Evolutionary conservation across 2,329 filamentous ascomycete genomes (phyloP).

Genomic region (Beauveria rudraprayagi): DNA sequence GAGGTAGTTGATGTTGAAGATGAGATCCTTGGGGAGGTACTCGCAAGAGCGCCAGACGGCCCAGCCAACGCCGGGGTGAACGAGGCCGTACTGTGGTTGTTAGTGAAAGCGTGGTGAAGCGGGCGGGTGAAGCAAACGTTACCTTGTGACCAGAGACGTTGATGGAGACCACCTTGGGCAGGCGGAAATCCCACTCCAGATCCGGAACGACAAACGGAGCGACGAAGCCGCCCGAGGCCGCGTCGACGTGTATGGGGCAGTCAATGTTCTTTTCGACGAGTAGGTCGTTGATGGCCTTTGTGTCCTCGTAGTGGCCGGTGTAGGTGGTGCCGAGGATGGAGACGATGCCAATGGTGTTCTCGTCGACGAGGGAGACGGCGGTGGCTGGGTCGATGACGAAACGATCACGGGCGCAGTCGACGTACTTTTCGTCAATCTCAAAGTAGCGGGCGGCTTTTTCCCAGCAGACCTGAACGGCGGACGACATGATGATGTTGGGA

Average conservation of each 20-base stretch:
- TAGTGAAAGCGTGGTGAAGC: background rate
- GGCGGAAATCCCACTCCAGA: slow-evolving; percentile 85
- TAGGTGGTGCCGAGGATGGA: slow-evolving; percentile 88
- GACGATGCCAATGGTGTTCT: slow-evolving; percentile 84
- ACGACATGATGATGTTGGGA: slow-evolving; percentile 93
- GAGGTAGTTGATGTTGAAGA: slow-evolving; percentile 99
- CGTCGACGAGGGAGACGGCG: slow-evolving; percentile 52
- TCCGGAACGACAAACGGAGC: slow-evolving; percentile 82
- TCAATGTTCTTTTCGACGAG: slow-evolving; percentile 68
- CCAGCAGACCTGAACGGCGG: slow-evolving; percentile 95
- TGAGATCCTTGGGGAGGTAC: slow-evolving; percentile 79
- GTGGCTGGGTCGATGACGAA: slow-evolving; percentile 57
- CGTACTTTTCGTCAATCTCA: slow-evolving; percentile 83
- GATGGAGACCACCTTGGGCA: slow-evolving; percentile 84
- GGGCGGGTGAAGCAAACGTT: slow-evolving; percentile 23
- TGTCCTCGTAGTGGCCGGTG: slow-evolving; percentile 91
- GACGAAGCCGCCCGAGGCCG: slow-evolving; percentile 86
- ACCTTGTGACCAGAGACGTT: slow-evolving; percentile 89
- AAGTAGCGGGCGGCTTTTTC: slow-evolving; percentile 88
- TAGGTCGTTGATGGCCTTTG: slow-evolving; percentile 85
- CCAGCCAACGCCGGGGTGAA: slow-evolving; percentile 94
- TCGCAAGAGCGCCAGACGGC: slow-evolving; percentile 79
- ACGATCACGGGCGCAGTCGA: slow-evolving; percentile 53
- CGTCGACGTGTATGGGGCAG: slow-evolving; percentile 86
- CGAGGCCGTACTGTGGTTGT: slow-evolving; percentile 41